Evolutionary conservation across 2,329 filamentous ascomycete genomes (phyloP), one percentile per base, ranked within the genome.

Genomic region (Teratosphaeriaceae sp.): DNA sequence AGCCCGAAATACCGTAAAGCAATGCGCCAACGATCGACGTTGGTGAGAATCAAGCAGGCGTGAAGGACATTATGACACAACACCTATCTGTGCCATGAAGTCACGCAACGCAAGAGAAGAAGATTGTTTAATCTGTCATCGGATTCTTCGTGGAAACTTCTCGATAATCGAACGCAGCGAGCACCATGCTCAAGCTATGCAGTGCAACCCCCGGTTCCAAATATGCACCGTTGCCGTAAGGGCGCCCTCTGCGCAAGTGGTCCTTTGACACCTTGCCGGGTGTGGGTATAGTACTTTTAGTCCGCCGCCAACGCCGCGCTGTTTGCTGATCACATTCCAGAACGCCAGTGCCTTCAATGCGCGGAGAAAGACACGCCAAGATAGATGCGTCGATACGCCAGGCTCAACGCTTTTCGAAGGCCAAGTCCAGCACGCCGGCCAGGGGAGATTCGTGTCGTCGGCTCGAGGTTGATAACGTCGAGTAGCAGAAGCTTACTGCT

Each of bases 201-300:
- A 8, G 20, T 27, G 24, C 24, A 8, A 34, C 18, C 15, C 9
- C 31, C 31, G 5, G n/a, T 5, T 13, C 15, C 5, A 5, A 15
- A 34, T 34, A 18, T 18, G 5, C 11, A 18, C 15, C 31, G 23
- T 22, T 40, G 43, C 37, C 42, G 37, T 44, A 41, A 29, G 31
- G 39, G 39, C 43, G 43, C 43, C 43, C 38, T 37, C 39, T 45
- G 38, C 43, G 33, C 39, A 33, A 38, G 22, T 40, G 7, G 5
- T 18, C n/a, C 11, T 19, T 19, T 6, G 31, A 20, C 8, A 36
- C 33, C 43, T 42, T 34, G 43, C 24, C 22, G 43, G 38, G 27
- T 41, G 43, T 41, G 39, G 38, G 43, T 41, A 45, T 45, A 39
- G 8, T 27, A 34, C 35, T 39, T 34, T 34, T 44, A 20, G 23